Conservation (phyloP, 352 stramenopile genomes). For the Phytophthora sojae region DNA sequence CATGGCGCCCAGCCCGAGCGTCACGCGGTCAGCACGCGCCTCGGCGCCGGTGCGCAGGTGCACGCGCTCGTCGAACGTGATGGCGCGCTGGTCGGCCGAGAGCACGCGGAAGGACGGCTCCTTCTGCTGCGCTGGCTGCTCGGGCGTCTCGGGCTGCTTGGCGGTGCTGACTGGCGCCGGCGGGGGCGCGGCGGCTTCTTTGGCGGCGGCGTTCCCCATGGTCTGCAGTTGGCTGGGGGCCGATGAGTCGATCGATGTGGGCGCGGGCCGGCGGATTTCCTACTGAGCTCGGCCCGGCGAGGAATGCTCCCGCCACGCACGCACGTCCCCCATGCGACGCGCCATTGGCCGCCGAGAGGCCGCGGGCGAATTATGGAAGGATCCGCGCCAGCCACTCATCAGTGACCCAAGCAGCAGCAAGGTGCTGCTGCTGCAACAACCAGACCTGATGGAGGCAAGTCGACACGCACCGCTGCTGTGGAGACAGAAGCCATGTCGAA, state of each 20-base stretch:
- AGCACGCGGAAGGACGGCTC: slow-evolving; percentile 63
- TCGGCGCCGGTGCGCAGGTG: slow-evolving; percentile 48
- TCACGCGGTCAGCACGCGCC: slow-evolving; percentile 44
- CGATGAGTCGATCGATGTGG: slow-evolving; percentile 1
- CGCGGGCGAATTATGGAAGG: slow-evolving; percentile 26
- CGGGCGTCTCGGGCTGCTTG: slow-evolving; percentile 1
- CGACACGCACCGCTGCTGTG: too few relatives aligned
- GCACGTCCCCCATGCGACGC: slow-evolving; percentile 15
- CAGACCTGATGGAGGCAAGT: not conserved
- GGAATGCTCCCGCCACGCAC: slow-evolving; percentile 15
- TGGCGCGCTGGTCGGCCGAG: slow-evolving; percentile 73
- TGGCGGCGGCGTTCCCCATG: slow-evolving; percentile 43
- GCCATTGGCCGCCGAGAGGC: slow-evolving; percentile 25
- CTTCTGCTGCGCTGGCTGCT: slow-evolving; percentile 3
- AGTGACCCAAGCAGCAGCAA: not conserved
- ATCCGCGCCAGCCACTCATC: slow-evolving; percentile 5
- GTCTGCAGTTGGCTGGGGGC: not conserved
- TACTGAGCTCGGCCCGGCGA: slow-evolving; percentile 4
- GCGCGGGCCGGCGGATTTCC: slow-evolving; percentile 21
- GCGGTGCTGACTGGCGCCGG: not conserved
- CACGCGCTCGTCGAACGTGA: slow-evolving; percentile 87
- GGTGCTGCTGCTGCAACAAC: too few relatives aligned
- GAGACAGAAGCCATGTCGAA: slow-evolving; percentile 1
- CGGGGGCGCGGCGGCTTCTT: too few relatives aligned
- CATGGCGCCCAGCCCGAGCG: slow-evolving; percentile 56